Conservation (phyloP, 2,329 filamentous ascomycete genomes). For the Alternaria triticina region DNA sequence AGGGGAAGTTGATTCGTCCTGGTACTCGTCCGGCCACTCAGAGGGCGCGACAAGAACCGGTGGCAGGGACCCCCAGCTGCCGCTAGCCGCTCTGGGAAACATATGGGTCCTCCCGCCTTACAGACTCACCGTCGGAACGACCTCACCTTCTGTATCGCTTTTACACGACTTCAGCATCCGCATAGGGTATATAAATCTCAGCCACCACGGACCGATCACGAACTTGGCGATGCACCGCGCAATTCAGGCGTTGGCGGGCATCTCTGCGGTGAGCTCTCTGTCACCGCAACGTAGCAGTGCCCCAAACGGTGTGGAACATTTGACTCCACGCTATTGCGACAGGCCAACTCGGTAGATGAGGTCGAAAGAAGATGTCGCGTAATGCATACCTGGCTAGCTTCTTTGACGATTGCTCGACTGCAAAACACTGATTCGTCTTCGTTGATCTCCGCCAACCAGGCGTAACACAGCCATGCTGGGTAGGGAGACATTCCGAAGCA, state of each 20-base stretch:
- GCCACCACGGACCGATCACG: constrained; percentile 5
- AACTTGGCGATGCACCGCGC: constrained; percentile 13
- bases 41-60: constrained; percentile 11
- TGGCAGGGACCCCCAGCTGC: constrained; percentile 10
- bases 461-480: constrained; percentile 17
- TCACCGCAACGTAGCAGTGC: constrained; percentile 7
- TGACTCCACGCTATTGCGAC: not conserved
- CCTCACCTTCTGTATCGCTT: constrained; percentile 10
- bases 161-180: not conserved
- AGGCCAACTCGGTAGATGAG: not conserved
- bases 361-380: not conserved
- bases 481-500: constrained; percentile 4
- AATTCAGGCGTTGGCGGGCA: constrained; percentile 13
- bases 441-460: constrained; percentile 11
- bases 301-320: constrained; percentile 12
- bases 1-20: constrained; percentile 20
- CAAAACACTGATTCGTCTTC: constrained; percentile 8
- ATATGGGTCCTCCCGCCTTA: constrained; percentile 22
- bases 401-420: not conserved
- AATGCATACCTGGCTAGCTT: not conserved
- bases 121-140: constrained; percentile 30
- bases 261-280: constrained; percentile 8
- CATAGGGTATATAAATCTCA: not conserved
- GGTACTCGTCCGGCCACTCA: constrained; percentile 19
- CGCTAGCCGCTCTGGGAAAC: constrained; percentile 20